Base-by-base conservation (phyloP, 2,329 filamentous ascomycete genomes). In the Penicillium hordei region DNA sequence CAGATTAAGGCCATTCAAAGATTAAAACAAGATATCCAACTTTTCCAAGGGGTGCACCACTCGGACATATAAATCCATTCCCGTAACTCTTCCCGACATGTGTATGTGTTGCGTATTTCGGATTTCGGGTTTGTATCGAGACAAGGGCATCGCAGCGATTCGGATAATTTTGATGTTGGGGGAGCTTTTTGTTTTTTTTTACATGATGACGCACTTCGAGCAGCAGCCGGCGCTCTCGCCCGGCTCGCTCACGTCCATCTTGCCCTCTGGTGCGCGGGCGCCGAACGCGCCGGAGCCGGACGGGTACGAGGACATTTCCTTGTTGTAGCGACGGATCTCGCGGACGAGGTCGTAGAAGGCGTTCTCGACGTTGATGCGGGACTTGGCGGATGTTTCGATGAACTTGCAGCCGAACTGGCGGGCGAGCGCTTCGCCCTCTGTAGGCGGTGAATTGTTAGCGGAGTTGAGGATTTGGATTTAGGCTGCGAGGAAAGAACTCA, bases 301-400 rank as follows among this genome's bases (percentile, higher is more conserved):
- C 44, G 88, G 87, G 77, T 95, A 91, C 59, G 90, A 91, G 60
- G 93, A 92, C 88, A 97, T 95, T 74, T 97, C 93, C 76, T 94
- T 93, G 86, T 99, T 97, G 81, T 96, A 97, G 79, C 91, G 89
- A 79, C 94, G 87, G 73, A 99, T 99, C 76, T 97, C 94, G 75
- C 94, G 89, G 58, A 99, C 94, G 68, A 97, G 93, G 75, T 97
- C 93, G 84, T 93, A 97, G 81, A 99, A 99, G 55, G 93, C 92
- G 79, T 95, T 93, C 79, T 99, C 94, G 70, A 99, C 94, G 74
- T 97, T 97, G 82, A 94, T 95, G 75, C 93, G 89, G 62, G 93
- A 96, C 81, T 97, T 99, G 66, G 94, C 94, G 42, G 94, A 99
- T 13, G 94, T 97, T 82, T 99, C 94, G 80, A 97, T 96, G 81